Evolutionary conservation across 2,329 filamentous ascomycete genomes (phyloP).

Genomic region (Rhynchosporium graminicola): DNA sequence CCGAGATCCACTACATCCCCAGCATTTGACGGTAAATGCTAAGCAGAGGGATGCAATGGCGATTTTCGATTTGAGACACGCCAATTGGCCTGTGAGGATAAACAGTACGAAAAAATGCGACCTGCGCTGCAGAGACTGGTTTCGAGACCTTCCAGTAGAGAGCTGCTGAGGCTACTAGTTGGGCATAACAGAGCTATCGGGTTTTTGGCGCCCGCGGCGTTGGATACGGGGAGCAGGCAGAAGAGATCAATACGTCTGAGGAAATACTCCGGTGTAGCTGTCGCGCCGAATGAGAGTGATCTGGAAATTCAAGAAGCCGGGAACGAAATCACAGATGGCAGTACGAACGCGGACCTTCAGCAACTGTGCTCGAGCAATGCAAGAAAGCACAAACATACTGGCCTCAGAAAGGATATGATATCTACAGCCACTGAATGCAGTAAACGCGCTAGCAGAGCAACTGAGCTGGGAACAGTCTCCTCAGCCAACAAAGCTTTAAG

Average conservation of each 20-base stretch:
- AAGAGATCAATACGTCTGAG: background rate
- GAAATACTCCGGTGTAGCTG: background rate
- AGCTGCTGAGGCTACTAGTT: constrained; percentile 20
- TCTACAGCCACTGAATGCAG: no score
- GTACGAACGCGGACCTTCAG: background rate
- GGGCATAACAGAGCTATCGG: background rate
- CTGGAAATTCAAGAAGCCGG: background rate
- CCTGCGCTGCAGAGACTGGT: constrained; percentile 38
- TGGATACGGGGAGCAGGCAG: background rate
- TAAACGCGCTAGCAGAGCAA: no score
- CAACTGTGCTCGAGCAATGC: no score
- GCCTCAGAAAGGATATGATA: no score
- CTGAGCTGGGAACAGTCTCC: no score
- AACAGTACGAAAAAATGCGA: constrained; percentile 29
- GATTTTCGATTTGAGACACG: constrained; percentile 13
- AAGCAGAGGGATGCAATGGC: constrained; percentile 33
- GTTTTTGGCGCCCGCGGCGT: background rate
- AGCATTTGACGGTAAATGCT: background rate
- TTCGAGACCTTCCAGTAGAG: constrained; percentile 35
- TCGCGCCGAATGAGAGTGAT: constrained; percentile 4
- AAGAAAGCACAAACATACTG: no score
- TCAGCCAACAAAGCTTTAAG: background rate
- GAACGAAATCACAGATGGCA: background rate
- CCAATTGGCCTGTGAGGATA: constrained; percentile 22
- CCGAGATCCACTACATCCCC: background rate